Evolutionary conservation across 371 early-diverging fungal species (phyloP).

Genomic region (Syncephalastrum monosporum): DNA sequence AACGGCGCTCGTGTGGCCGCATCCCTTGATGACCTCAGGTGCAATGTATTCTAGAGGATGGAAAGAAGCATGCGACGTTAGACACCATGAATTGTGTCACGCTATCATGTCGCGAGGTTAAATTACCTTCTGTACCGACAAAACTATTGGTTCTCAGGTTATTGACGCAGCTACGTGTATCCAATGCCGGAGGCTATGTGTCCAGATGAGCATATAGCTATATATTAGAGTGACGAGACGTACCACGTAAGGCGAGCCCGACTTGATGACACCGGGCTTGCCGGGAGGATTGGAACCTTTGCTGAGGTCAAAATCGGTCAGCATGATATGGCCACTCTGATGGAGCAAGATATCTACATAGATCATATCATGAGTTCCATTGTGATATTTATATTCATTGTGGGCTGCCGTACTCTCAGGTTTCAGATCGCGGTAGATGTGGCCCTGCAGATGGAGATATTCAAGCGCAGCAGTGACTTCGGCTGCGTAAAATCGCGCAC

Average conservation of each 20-base stretch:
- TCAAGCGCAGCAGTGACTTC: conserved; percentile 93
- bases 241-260: conserved; percentile 18
- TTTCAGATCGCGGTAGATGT: conserved; percentile 97
- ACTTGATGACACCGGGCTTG: conserved; percentile 77
- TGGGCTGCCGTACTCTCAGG: conserved; percentile 91
- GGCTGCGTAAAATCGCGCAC: conserved; percentile 97
- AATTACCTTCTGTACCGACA: conserved; percentile 89
- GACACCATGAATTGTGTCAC: conserved; percentile 2
- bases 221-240: not conserved
- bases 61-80: not conserved
- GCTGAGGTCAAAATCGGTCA: conserved; percentile 95
- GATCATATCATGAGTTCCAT: not conserved
- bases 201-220: conserved; percentile 3
- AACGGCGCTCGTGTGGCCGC: conserved; percentile 91
- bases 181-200: conserved; percentile 60
- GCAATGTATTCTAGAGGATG: conserved; percentile 86
- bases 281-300: conserved; percentile 83
- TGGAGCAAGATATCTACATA: conserved; percentile 85
- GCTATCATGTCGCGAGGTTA: conserved; percentile 11
- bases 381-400: not conserved
- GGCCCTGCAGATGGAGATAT: conserved; percentile 93
- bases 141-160: conserved; percentile 91
- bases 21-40: conserved; percentile 92
- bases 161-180: conserved; percentile 87
- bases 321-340: conserved; percentile 95